A percentile compares a stretch with the other conserved stretches of the same genome.
Evolutionary conservation across 441 rosid genomes (phyloP).

Genomic region (Croton setiger): DNA sequence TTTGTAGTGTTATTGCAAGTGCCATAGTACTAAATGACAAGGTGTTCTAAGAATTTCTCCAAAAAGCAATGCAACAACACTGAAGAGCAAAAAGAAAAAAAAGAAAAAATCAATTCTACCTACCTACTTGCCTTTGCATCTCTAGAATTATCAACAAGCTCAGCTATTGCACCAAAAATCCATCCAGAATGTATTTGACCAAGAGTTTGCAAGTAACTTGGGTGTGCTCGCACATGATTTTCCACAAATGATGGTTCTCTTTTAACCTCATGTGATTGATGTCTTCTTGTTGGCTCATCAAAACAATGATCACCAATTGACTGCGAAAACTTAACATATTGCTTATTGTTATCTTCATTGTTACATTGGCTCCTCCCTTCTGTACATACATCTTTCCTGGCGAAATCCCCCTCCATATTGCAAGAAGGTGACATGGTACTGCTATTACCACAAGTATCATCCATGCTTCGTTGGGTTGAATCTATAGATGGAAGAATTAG

Average conservation of each 20-base stretch:
- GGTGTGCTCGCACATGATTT: conserved; percentile 33
- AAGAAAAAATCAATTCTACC: neutral
- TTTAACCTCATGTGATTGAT: conserved; percentile 10
- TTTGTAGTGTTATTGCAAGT: neutral
- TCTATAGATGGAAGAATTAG: conserved; percentile 3
- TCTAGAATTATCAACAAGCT: conserved; percentile 41
- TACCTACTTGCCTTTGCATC: conserved; percentile 37
- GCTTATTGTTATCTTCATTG: conserved; percentile 11
- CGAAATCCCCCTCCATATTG: neutral
- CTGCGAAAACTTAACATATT: conserved; percentile 8
- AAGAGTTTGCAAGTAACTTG: conserved; percentile 35
- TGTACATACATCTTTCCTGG: neutral
- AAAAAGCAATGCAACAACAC: neutral
- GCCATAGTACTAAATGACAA: neutral
- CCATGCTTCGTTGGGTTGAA: neutral
- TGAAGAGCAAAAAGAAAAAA: neutral
- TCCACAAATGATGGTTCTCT: conserved; percentile 15
- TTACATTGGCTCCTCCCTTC: neutral
- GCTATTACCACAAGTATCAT: conserved; percentile 7
- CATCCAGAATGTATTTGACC: conserved; percentile 39
- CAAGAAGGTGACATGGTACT: conserved; percentile 1
- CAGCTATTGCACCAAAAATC: conserved; percentile 43
- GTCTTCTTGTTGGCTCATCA: conserved; percentile 6
- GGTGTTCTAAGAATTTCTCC: neutral
- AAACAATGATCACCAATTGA: conserved; percentile 11